phyloP scores from a whole-genome alignment of 768 basidiomycete genomes.

The Pisolithus microcarpus region DNA sequence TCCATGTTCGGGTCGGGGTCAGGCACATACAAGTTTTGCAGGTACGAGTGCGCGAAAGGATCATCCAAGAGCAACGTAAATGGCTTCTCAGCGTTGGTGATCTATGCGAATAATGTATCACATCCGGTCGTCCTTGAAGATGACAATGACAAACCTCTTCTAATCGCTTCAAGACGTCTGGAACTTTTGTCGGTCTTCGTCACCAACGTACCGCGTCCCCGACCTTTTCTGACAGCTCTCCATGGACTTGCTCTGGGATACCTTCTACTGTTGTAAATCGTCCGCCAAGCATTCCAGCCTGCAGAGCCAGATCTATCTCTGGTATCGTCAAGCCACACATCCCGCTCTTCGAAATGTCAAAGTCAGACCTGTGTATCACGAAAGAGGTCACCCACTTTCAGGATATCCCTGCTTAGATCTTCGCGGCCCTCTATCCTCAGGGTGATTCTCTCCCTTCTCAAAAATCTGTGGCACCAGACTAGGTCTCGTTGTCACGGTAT shows the following conservation, averaged over 20 bases:
- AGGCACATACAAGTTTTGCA: constrained; percentile 75
- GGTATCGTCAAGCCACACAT: constrained; percentile 22
- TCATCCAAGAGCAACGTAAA: constrained; percentile 95
- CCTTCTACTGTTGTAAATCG: too few relatives aligned
- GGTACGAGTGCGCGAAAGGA: constrained; percentile 87
- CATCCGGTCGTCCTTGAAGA: neutral
- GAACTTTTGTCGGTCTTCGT: constrained; percentile 51
- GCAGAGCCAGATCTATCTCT: too few relatives aligned
- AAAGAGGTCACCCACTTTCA: too few relatives aligned
- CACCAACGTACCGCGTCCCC: constrained; percentile 52
- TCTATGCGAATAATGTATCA: constrained; percentile 32
- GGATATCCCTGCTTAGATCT: too few relatives aligned
- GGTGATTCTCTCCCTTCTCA: too few relatives aligned
- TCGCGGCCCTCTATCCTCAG: constrained; percentile 86
- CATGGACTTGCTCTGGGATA: too few relatives aligned
- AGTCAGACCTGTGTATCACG: too few relatives aligned
- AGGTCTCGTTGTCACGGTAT: constrained; percentile 96
- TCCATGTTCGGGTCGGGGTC: constrained; percentile 94
- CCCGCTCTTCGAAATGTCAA: too few relatives aligned
- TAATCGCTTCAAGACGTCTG: constrained; percentile 68
- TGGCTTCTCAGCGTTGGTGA: constrained; percentile 68
- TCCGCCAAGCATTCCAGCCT: too few relatives aligned
- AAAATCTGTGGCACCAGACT: constrained; percentile 31
- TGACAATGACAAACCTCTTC: constrained; percentile 49
- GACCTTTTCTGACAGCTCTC: constrained; percentile 75